A percentile compares a stretch with the other conserved stretches of the same genome.
Conservation (phyloP, 495 filamentous ascomycete species). For the Neurospora sp. region DNA sequence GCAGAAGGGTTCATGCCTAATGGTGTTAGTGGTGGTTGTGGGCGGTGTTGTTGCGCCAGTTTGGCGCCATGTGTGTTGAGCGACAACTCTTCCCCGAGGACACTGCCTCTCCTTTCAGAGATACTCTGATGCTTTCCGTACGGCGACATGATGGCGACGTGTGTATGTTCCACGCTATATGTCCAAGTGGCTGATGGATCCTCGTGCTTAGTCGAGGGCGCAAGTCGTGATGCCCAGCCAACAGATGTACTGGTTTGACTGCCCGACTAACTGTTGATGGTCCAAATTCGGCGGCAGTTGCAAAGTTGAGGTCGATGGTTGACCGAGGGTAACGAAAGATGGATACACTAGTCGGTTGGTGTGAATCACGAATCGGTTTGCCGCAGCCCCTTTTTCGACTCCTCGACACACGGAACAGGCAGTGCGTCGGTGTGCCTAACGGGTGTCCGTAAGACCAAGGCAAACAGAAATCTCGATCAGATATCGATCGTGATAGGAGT, state of each 20-base stretch:
- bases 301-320: background rate
- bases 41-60: constrained; percentile 32
- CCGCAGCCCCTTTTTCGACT: background rate
- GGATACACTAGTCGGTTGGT: background rate
- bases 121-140: constrained; percentile 31
- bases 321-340: background rate
- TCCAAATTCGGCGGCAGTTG: background rate
- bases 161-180: background rate
- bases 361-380: background rate
- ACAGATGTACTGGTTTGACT: background rate
- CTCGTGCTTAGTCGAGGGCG: background rate
- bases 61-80: constrained; percentile 36
- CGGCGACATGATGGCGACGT: constrained; percentile 22
- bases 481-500: background rate
- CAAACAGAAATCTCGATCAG: background rate
- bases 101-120: constrained; percentile 33
- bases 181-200: background rate
- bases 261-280: background rate
- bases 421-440: background rate
- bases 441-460: background rate
- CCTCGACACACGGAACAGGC: background rate
- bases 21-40: constrained; percentile 48
- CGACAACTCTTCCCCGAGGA: constrained; percentile 33
- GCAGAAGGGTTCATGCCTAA: constrained; percentile 42
- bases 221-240: background rate